A percentile compares a stretch with the other conserved stretches of the same genome.
These are phyloP conservation scores for Helenozyma baotianmanensis DNA, from an alignment of 805 yeast genomes.

Conservation along the genomic window DNA sequence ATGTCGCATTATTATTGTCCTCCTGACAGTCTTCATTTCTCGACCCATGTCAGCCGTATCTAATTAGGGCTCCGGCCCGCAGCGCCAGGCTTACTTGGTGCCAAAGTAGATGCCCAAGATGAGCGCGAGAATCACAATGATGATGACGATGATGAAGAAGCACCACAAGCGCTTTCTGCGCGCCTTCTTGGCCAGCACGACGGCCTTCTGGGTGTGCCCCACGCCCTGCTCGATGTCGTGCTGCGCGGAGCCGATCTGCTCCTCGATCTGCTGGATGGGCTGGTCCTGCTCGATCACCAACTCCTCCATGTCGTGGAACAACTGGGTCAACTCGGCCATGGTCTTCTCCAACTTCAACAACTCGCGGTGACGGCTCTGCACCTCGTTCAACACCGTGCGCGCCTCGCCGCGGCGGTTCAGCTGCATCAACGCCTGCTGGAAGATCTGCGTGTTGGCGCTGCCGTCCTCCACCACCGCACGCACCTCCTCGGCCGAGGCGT, in stretches of 20 bases:
- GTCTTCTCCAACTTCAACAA: slow-evolving; percentile 91
- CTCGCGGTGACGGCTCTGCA: slow-evolving; percentile 92
- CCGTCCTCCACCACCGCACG: slow-evolving; percentile 76
- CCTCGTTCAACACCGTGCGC: slow-evolving; percentile 90
- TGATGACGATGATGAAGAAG: slow-evolving; percentile 54
- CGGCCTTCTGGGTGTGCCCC: slow-evolving; percentile 89
- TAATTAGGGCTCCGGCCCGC: too few species aligned
- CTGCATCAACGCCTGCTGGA: slow-evolving; percentile 85
- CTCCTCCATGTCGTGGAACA: slow-evolving; percentile 94
- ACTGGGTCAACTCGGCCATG: slow-evolving; percentile 91
- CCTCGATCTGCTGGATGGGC: slow-evolving; percentile 75
- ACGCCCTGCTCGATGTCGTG: slow-evolving; percentile 90
- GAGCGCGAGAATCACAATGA: slow-evolving; percentile 61
- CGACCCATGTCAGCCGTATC: too few species aligned
- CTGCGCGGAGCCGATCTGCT: slow-evolving; percentile 78
- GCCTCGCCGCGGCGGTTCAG: slow-evolving; percentile 93
- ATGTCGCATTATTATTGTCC: too few species aligned
- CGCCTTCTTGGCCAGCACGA: slow-evolving; percentile 79
- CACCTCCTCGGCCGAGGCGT: slow-evolving; percentile 79
- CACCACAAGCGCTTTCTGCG: slow-evolving; percentile 91
- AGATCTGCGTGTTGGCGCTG: slow-evolving; percentile 81
- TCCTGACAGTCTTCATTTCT: too few species aligned
- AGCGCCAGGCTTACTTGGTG: slow-evolving; percentile 10
- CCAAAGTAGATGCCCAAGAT: slow-evolving; percentile 62
- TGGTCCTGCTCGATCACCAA: slow-evolving; percentile 94